Evolutionary conservation across 371 early-diverging fungal species (phyloP), one percentile per base, ranked within the genome.

Genomic region (Blakeslea trispora): DNA sequence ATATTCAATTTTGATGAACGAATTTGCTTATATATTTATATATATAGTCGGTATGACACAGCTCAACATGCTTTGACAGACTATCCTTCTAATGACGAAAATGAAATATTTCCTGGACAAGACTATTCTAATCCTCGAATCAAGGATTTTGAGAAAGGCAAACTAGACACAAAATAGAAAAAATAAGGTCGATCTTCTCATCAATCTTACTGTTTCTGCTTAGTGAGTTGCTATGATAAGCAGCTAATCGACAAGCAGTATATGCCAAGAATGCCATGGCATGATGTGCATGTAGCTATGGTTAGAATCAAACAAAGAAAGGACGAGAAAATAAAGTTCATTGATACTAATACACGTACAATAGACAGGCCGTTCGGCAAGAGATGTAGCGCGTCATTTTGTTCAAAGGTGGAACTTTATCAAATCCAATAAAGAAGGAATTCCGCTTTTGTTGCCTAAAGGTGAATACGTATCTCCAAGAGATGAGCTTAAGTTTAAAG

Each of bases 101-200:
- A 70, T 40, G 76, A 77, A 34, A 77, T 84, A 24, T 94, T 85
- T 73, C 91, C 91, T 8, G 95, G 95, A n/a, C 90, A 87, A 74
- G 97, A 97, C 63, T 97, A 92, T 71, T 88, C 88, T 53, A 97
- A 97, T 63, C 92, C 95, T 13, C 85, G 95, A 40, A 81, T 94
- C 54, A 88, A 85, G 63, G 96, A 96, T 71, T 96, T 95, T 76
- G 61, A 64, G 22, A 83, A 91, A 63, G 84, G 86, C 83, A 74
- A 24, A 15, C 0, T 9, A n/a, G n/a, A n/a, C n/a, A n/a, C n/a
- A n/a, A n/a, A 39, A 23, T 39, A 35, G 32, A 41, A 40, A n/a
- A n/a, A n/a, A n/a, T n/a, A n/a, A n/a, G n/a, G n/a, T n/a, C n/a
- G n/a, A n/a, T n/a, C n/a, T n/a, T n/a, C n/a, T n/a, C n/a, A n/a